phyloP scores from a whole-genome alignment of 2,329 filamentous ascomycete genomes.

The Xylaria digitata region DNA sequence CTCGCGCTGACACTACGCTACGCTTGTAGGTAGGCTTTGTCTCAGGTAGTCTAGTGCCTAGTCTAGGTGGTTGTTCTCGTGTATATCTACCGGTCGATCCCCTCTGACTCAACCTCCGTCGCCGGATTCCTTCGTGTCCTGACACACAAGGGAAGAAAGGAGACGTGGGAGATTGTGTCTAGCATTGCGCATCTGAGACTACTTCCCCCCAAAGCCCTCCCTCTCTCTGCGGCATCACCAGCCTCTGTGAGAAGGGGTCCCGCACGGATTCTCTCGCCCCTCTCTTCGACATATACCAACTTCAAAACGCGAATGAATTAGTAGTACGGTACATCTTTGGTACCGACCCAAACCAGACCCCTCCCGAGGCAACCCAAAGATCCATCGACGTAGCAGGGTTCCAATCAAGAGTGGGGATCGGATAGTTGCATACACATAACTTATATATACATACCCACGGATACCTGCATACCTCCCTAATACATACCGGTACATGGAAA shows the following conservation, averaged over 20 bases:
- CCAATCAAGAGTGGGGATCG: constrained; percentile 20
- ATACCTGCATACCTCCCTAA: constrained; percentile 12
- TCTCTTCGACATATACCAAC: constrained; percentile 1
- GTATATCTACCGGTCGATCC: constrained; percentile 46
- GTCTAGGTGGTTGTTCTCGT: constrained; percentile 22
- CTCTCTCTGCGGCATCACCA: constrained; percentile 37
- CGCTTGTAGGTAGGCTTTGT: constrained; percentile 35
- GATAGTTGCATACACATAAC: constrained; percentile 35
- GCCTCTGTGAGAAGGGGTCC: constrained; percentile 32
- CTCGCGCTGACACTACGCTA: constrained; percentile 42
- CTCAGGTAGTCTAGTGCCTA: constrained; percentile 39
- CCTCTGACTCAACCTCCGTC: constrained; percentile 40
- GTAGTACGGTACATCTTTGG: background rate
- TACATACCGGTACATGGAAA: background rate
- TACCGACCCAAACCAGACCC: constrained; percentile 16
- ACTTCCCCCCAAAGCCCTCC: constrained; percentile 34
- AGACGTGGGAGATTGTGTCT: constrained; percentile 42
- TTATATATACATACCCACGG: constrained; percentile 18
- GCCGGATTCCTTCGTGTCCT: constrained; percentile 39
- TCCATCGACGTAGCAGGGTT: background rate
- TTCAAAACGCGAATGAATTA: constrained; percentile 4
- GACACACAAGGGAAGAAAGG: constrained; percentile 39
- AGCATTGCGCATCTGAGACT: constrained; percentile 34
- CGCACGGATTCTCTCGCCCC: constrained; percentile 2
- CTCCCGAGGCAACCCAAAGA: constrained; percentile 20